Evolutionary conservation across 257 asterid genomes (phyloP).

Genomic region (Coffea eugenioides): DNA sequence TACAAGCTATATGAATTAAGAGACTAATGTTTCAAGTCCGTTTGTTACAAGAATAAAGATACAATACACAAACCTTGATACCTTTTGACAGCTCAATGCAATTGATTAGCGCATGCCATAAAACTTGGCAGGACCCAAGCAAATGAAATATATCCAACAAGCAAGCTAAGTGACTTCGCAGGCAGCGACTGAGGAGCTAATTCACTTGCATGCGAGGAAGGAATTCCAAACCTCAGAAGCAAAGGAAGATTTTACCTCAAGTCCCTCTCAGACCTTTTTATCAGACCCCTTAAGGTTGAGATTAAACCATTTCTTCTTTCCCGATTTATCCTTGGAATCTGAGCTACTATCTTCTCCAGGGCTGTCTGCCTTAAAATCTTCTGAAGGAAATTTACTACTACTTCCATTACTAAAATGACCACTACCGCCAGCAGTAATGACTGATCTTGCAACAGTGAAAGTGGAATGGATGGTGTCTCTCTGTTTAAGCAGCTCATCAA

Average conservation of each 20-base stretch:
- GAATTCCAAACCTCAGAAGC: constrained; percentile 27
- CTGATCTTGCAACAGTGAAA: constrained; percentile 64
- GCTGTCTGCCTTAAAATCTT: constrained; percentile 63
- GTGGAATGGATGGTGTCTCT: constrained; percentile 86
- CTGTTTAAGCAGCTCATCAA: constrained; percentile 90
- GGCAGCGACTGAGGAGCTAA: constrained; percentile 22
- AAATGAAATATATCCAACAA: constrained; percentile 23
- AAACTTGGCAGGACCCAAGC: constrained; percentile 13
- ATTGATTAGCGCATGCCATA: constrained; percentile 10
- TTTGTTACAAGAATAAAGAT: constrained; percentile 5
- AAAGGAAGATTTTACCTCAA: background rate
- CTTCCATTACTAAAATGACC: constrained; percentile 81
- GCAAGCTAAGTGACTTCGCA: constrained; percentile 23
- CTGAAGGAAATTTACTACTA: constrained; percentile 61
- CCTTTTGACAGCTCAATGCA: constrained; percentile 16
- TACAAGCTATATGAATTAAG: constrained; percentile 14
- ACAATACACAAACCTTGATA: constrained; percentile 17
- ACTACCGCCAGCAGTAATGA: constrained; percentile 52
- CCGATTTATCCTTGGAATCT: constrained; percentile 79
- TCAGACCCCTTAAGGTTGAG: constrained; percentile 86
- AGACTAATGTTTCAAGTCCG: background rate
- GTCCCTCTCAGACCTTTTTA: constrained; percentile 31
- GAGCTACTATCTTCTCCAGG: constrained; percentile 90
- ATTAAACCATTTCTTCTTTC: constrained; percentile 85
- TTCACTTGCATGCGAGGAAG: constrained; percentile 23